Conservation (phyloP, 768 basidiomycete species). For the Trametes sanguinea region DNA sequence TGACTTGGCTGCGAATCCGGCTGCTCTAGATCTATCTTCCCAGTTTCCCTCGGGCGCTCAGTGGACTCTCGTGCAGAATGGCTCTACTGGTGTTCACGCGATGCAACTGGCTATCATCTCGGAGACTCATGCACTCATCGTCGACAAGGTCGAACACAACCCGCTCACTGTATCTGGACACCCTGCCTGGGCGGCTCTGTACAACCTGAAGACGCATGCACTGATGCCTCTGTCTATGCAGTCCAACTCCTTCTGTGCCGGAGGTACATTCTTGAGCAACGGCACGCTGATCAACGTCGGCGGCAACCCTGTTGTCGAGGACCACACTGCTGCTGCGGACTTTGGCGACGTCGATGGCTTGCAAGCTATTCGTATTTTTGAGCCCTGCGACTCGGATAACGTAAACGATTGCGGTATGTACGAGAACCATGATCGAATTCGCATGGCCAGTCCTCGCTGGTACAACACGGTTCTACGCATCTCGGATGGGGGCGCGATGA, state of each 20-base stretch:
- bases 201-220: slow-evolving; percentile 64
- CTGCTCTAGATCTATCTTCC: slow-evolving; percentile 23
- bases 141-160: slow-evolving; percentile 89
- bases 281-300: slow-evolving; percentile 80
- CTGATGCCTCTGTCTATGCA: slow-evolving; percentile 62
- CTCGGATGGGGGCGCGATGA: slow-evolving; percentile 78
- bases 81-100: slow-evolving; percentile 74
- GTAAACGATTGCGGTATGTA: slow-evolving; percentile 58
- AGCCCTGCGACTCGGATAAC: slow-evolving; percentile 57
- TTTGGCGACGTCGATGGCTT: slow-evolving; percentile 77
- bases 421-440: slow-evolving; percentile 62
- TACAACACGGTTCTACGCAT: slow-evolving; percentile 74
- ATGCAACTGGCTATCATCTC: slow-evolving; percentile 79
- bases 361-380: slow-evolving; percentile 71
- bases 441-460: slow-evolving; percentile 81
- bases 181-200: slow-evolving; percentile 81
- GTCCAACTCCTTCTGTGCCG: slow-evolving; percentile 87
- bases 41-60: slow-evolving; percentile 11
- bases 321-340: slow-evolving; percentile 64
- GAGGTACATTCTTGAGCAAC: slow-evolving; percentile 75
- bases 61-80: slow-evolving; percentile 67
- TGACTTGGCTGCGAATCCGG: slow-evolving; percentile 17
- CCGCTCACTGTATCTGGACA: slow-evolving; percentile 72
- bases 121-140: slow-evolving; percentile 63
- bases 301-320: slow-evolving; percentile 75